phyloP scores from a whole-genome alignment of 2,329 filamentous ascomycete species.

The Penicillium sp. region DNA sequence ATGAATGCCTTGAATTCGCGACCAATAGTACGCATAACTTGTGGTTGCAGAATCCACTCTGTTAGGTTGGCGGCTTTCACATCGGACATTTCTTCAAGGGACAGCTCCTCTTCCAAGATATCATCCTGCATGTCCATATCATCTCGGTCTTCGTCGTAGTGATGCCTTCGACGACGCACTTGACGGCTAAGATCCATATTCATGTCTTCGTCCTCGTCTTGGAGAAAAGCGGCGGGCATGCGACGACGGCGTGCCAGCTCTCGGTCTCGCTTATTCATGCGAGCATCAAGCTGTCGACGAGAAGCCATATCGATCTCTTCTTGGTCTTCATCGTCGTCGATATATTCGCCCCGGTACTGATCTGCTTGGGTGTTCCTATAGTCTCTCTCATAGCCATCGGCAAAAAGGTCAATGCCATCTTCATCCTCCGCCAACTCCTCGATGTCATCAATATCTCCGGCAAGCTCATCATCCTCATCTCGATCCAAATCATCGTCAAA shows the following conservation, averaged over 20 bases:
- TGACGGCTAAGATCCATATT: slow-evolving; percentile 81
- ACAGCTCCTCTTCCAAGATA: slow-evolving; percentile 93
- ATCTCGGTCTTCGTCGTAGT: slow-evolving; percentile 91
- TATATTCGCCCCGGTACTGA: slow-evolving; percentile 55
- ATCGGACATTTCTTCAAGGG: slow-evolving; percentile 84
- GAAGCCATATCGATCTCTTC: slow-evolving; percentile 57
- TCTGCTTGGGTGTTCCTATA: slow-evolving; percentile 47
- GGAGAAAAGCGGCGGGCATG: slow-evolving; percentile 61
- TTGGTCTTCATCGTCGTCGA: slow-evolving; percentile 64
- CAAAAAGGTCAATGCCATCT: slow-evolving; percentile 66
- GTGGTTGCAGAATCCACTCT: slow-evolving; percentile 88
- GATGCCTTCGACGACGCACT: slow-evolving; percentile 76
- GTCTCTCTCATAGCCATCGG: slow-evolving; percentile 63
- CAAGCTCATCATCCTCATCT: slow-evolving; percentile 55
- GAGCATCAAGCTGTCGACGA: slow-evolving; percentile 59
- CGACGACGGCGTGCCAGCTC: slow-evolving; percentile 56
- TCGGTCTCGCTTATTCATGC: slow-evolving; percentile 59
- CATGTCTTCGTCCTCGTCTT: slow-evolving; percentile 77
- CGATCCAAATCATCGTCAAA: slow-evolving; percentile 46
- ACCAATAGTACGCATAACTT: slow-evolving; percentile 88
- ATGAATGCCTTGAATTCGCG: slow-evolving; percentile 97
- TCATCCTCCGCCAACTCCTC: slow-evolving; percentile 68
- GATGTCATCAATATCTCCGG: slow-evolving; percentile 62
- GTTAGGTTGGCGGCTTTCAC: slow-evolving; percentile 90
- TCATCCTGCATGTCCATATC: slow-evolving; percentile 85